phyloP scores from a whole-genome alignment of 2,329 filamentous ascomycete genomes.

The Periconia sp. region DNA sequence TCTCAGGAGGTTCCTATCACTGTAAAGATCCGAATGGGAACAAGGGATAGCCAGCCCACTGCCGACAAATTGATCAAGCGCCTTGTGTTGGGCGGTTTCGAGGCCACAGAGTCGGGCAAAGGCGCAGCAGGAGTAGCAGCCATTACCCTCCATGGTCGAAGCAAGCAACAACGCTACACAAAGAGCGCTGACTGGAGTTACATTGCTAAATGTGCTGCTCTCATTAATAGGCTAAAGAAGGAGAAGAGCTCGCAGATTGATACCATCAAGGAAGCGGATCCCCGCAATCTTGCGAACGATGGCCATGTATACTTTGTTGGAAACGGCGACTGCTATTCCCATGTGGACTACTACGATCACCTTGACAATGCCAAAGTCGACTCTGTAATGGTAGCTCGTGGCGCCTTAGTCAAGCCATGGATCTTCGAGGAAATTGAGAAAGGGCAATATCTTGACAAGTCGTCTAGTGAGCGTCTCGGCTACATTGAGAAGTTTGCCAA shows the following conservation, averaged over 20 bases:
- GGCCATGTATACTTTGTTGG: constrained; percentile 87
- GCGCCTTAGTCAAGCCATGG: constrained; percentile 97
- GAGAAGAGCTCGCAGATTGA: constrained; percentile 69
- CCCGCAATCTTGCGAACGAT: constrained; percentile 67
- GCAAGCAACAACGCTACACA: constrained; percentile 91
- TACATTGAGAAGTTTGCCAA: constrained; percentile 88
- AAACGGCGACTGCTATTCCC: constrained; percentile 95
- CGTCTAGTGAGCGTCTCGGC: constrained; percentile 77
- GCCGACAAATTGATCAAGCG: constrained; percentile 81
- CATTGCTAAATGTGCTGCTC: constrained; percentile 83
- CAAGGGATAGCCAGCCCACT: constrained; percentile 75
- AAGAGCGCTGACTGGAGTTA: constrained; percentile 92
- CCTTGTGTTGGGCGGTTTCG: constrained; percentile 76
- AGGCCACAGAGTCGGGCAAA: constrained; percentile 65
- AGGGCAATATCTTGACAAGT: constrained; percentile 95
- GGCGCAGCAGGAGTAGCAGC: constrained; percentile 77
- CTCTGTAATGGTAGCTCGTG: constrained; percentile 95
- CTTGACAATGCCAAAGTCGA: constrained; percentile 79
- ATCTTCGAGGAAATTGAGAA: constrained; percentile 94
- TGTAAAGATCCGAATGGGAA: constrained; percentile 91
- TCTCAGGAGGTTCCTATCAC: constrained; percentile 90
- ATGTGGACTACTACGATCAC: constrained; percentile 81
- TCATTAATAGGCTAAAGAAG: constrained; percentile 78
- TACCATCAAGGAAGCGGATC: constrained; percentile 76
- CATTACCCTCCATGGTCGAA: constrained; percentile 93